Conservation (phyloP, 2,329 filamentous ascomycete species). For the Penicillium brasilianum region DNA sequence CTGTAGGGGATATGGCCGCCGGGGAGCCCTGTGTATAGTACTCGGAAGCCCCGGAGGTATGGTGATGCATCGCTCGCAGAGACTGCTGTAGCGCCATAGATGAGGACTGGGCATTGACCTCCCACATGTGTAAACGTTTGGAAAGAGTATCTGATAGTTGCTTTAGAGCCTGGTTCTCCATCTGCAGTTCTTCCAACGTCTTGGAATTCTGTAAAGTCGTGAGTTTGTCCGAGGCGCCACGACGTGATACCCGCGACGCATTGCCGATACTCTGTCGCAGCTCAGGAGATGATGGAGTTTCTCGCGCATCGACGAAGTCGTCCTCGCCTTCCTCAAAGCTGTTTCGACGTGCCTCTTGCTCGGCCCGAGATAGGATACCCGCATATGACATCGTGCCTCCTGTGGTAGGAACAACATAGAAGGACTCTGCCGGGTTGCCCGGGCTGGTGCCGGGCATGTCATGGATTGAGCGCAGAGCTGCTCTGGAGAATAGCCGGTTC, state of each 20-base stretch:
- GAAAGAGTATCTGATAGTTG: constrained; percentile 84
- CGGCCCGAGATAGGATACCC: constrained; percentile 71
- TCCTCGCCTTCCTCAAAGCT: constrained; percentile 72
- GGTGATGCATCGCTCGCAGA: constrained; percentile 58
- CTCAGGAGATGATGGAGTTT: constrained; percentile 62
- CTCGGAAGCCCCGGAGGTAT: constrained; percentile 39
- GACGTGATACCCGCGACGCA: constrained; percentile 32
- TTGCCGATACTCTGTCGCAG: constrained; percentile 52
- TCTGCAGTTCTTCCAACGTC: constrained; percentile 82
- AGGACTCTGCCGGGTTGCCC: constrained; percentile 70
- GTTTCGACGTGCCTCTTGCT: constrained; percentile 49
- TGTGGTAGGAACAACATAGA: constrained; percentile 92
- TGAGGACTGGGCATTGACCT: constrained; percentile 86
- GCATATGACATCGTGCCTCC: constrained; percentile 94
- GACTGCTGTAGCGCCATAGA: constrained; percentile 87
- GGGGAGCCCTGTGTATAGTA: constrained; percentile 39
- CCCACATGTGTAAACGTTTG: constrained; percentile 88
- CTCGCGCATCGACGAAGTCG: constrained; percentile 86
- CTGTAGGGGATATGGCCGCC: constrained; percentile 32
- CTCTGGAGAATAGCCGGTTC: constrained; percentile 80
- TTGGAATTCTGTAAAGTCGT: constrained; percentile 56
- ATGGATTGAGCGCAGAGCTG: constrained; percentile 78
- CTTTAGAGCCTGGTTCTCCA: constrained; percentile 87
- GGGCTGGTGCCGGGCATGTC: constrained; percentile 65
- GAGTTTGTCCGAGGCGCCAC: constrained; percentile 34